Base-by-base conservation (phyloP, 768 basidiomycete species). In the Macrolepiota fuliginosa region DNA sequence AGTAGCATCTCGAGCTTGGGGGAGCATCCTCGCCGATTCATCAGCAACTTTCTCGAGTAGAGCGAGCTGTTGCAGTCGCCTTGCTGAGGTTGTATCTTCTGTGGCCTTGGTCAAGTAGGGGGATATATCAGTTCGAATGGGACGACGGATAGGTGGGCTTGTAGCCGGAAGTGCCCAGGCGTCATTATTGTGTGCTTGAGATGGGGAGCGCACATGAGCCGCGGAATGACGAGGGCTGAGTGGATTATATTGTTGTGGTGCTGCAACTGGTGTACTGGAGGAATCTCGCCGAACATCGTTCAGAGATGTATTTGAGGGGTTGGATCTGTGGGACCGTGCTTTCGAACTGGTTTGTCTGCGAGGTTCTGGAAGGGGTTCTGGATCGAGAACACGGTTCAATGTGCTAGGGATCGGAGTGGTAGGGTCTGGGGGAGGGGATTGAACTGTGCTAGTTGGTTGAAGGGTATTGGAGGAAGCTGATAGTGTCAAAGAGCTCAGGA, bases 21-120 rank as follows among this genome's bases (percentile, higher is more conserved):
- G 79, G 25, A 83, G 80, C 79, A 87, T 80, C 62, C 81, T 79
- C 5, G 86, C 87, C 4, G 91, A 90, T 70, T 92, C 90, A 66
- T 87, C 84, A 0, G 86, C 89, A 37, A 91, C 85, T 13, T 83
- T 77, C 69, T 92, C 89, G 11, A 91, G 75, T 62, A 92, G 76
- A 1, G 89, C 89, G 25, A 89, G 77, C 65, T 87, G 91, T 71
- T 85, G 85, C 71, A 90, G 71, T 60, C 81, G 83, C 69, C 86
- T 89, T 13, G 85, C 81, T 35, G 86, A 85, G 3, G 81, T 74
- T 7, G 85, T 81, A 10, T 84, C 74, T 63, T 83, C 86, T 25
- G 74, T 71, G 6, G 83, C 74, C 57, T 82, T 81, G 10, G 83
- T 76, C 55, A 90, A 74, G 70, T 91, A 90, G 0, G 89, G 88